Conservation (phyloP, 2,329 filamentous ascomycete genomes). For the Colletotrichum sp. region DNA sequence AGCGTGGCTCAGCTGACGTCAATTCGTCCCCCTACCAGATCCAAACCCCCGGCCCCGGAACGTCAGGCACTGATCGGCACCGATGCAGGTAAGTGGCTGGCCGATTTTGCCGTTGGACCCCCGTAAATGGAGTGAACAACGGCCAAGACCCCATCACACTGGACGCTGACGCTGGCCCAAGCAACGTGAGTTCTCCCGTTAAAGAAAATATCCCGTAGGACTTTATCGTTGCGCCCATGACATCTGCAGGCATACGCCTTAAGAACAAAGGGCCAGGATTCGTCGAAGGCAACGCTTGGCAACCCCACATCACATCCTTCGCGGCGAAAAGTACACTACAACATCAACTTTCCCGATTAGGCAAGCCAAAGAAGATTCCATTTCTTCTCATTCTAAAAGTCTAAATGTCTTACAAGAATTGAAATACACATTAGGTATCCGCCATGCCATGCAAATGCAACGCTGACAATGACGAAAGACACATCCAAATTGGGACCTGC, state of each 20-base stretch:
- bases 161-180: too few species aligned
- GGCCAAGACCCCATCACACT: background rate
- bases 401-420: background rate
- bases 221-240: rapidly evolving
- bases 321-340: background rate
- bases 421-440: background rate
- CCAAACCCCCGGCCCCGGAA: background rate
- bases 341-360: background rate
- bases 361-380: background rate
- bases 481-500: background rate
- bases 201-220: background rate
- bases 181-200: too few species aligned
- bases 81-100: background rate
- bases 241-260: background rate
- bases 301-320: background rate
- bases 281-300: background rate
- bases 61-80: rapidly evolving
- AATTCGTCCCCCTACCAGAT: rapidly evolving
- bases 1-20: background rate
- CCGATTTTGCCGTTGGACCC: background rate
- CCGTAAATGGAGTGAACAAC: background rate
- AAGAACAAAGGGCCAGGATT: background rate
- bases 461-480: background rate
- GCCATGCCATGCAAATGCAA: background rate
- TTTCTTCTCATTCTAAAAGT: background rate